Base-by-base conservation (phyloP, 2,329 filamentous ascomycete genomes). In the Colletotrichum sp. region DNA sequence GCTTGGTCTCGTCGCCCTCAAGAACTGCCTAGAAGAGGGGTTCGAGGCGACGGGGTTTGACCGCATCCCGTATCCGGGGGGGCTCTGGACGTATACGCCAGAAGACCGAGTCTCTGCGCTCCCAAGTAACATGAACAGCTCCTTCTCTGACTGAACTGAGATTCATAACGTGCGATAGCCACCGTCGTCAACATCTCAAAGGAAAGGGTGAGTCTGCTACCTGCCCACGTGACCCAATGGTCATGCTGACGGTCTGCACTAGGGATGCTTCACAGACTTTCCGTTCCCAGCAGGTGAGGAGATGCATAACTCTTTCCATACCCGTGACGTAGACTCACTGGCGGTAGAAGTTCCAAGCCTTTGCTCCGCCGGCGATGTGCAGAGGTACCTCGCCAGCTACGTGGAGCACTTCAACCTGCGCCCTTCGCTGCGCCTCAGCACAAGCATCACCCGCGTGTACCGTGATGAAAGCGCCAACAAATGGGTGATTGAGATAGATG, bases 31-130 rank as follows among this genome's bases (percentile, higher is more conserved):
- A 6, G 85, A 87, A 71, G 84, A 86, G 77, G 85, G 85, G 9
- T 87, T 86, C 65, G 77, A 86, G 11, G 85, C 82, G 6, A 81
- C 82, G 2, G 86, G 82, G 3, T 87, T 87, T 62, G 86, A 87
- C 59, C 79, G 82, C 36, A 84, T 83, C 66, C 70, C 77, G 59
- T 82, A 82, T 67, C 77, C 86, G 21, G 86, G 86, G 13, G 86
- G 86, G 1, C 76, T 87, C 1, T 87, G 86, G 85, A 80, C 83
- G 55, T 86, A 82, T 66, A 85, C 61, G 6, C 81, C 15, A 5
- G 78, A 84, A 3, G 78, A 83, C 66, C 78, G 80, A 73, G 85
- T 82, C 6, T 82, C 82, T 12, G 83, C 84, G 33, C 81, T 86
- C 6, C 76, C 78, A 15, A 82, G 79, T 80, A 33, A 18, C 31